These are phyloP conservation scores for Grifola frondosa DNA, from an alignment of 1,284 basidiomycete species.

Conservation along the genomic window DNA sequence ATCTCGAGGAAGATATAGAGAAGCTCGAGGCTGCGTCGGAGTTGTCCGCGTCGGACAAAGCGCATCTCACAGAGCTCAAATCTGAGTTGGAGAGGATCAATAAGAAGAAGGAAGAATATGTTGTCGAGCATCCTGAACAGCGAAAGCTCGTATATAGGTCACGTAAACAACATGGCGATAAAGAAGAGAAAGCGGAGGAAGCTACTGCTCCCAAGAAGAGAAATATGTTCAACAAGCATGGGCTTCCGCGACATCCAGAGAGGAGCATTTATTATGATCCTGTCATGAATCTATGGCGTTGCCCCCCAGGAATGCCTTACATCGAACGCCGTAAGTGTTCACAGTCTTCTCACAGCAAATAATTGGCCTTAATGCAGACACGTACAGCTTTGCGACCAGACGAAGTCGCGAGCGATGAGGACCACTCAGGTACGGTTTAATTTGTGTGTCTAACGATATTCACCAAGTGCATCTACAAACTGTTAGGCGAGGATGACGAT, in stretches of 20 bases:
- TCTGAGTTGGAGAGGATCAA: conserved; percentile 77
- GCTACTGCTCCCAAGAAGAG: conserved; percentile 46
- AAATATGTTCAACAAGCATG: conserved; percentile 77
- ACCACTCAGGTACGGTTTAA: conserved; percentile 48
- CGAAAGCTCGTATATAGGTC: conserved; percentile 70
- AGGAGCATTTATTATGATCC: conserved; percentile 92
- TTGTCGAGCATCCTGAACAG: conserved; percentile 88
- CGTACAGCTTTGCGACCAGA: conserved; percentile 56
- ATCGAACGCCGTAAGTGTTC: conserved; percentile 70
- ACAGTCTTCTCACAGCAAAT: neutral
- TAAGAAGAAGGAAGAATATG: conserved; percentile 86
- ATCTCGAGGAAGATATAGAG: conserved; percentile 69
- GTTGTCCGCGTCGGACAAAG: conserved; percentile 47
- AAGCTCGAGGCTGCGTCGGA: conserved; percentile 53
- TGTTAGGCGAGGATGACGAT: conserved; percentile 47
- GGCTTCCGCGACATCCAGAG: conserved; percentile 82
- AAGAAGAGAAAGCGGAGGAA: conserved; percentile 42
- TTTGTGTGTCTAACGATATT: conserved; percentile 1
- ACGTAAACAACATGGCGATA: conserved; percentile 44
- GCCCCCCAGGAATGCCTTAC: conserved; percentile 97
- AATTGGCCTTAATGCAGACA: neutral
- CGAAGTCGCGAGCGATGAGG: conserved; percentile 62
- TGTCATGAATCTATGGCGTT: conserved; percentile 93
- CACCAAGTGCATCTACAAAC: neutral
- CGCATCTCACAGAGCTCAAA: conserved; percentile 64